Evolutionary conservation across 371 early-diverging fungal species (phyloP).

Genomic region (Haplosporangium sp.): DNA sequence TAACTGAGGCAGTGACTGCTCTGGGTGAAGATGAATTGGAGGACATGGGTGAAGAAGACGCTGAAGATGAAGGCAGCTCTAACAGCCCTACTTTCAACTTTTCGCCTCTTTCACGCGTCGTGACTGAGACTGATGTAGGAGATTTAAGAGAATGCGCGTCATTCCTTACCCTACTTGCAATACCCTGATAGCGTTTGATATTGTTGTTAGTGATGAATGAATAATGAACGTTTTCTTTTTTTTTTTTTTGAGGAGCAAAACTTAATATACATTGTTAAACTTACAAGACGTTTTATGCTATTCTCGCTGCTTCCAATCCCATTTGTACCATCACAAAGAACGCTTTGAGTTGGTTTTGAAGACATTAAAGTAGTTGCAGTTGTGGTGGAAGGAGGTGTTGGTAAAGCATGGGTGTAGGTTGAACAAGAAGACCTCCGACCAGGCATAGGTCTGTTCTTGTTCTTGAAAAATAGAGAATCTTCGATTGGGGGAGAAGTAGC

Average conservation of each 20-base stretch:
- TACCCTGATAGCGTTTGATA: neutral
- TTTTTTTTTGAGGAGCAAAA: neutral
- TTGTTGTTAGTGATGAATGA: neutral
- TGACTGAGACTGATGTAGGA: slow-evolving; percentile 2
- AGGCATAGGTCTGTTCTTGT: neutral
- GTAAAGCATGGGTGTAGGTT: slow-evolving; percentile 17
- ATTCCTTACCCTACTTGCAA: slow-evolving; percentile 1
- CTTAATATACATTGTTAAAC: slow-evolving; percentile 12
- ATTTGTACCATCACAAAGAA: neutral
- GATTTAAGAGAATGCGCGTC: neutral
- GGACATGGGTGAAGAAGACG: slow-evolving; percentile 18
- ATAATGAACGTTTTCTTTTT: no score
- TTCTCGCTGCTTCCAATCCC: neutral
- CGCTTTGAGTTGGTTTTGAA: neutral
- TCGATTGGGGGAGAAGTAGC: neutral
- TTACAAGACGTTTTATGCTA: slow-evolving; percentile 15
- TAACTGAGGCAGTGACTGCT: slow-evolving; percentile 26
- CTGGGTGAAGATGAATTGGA: slow-evolving; percentile 29
- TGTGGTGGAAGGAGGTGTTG: slow-evolving; percentile 18
- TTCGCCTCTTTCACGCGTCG: neutral
- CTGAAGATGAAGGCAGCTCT: neutral
- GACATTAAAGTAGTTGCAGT: slow-evolving; percentile 20
- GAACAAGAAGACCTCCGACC: neutral
- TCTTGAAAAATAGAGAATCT: slow-evolving; percentile 1
- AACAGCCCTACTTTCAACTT: neutral